A percentile compares a stretch with the other conserved stretches of the same genome.
Evolutionary conservation across 257 asterid species (phyloP).

Genomic region (Solanum rostratum): DNA sequence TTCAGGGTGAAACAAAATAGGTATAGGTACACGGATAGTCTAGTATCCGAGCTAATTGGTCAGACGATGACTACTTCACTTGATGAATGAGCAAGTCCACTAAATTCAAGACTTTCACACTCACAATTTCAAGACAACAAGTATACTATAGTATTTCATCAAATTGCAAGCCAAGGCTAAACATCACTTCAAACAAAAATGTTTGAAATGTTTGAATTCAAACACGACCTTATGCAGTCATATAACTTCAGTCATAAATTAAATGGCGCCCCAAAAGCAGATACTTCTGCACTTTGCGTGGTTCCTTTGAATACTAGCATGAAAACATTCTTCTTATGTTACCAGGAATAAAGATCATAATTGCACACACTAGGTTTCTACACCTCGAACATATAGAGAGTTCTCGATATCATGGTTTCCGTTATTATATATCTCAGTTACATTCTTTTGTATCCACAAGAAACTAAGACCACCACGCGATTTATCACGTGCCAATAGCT

Average conservation of each 20-base stretch:
- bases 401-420: not conserved
- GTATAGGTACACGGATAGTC: too few species aligned
- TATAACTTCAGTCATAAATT: too few species aligned
- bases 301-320: not conserved
- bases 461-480: not conserved
- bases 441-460: not conserved
- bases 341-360: not conserved
- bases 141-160: too few species aligned
- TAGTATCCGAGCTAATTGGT: not conserved
- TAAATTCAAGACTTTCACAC: not conserved
- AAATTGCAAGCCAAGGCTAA: too few species aligned
- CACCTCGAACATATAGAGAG: not conserved
- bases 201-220: too few species aligned
- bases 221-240: too few species aligned
- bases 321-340: not conserved
- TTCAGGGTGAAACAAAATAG: not conserved
- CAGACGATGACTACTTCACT: not conserved
- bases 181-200: too few species aligned
- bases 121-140: not conserved
- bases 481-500: not conserved
- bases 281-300: too few species aligned
- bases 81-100: not conserved
- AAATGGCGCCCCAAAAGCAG: not conserved
- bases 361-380: not conserved
- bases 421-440: not conserved